Base-by-base conservation (phyloP, 1,284 basidiomycete species). In the Chalciporus sp. region DNA sequence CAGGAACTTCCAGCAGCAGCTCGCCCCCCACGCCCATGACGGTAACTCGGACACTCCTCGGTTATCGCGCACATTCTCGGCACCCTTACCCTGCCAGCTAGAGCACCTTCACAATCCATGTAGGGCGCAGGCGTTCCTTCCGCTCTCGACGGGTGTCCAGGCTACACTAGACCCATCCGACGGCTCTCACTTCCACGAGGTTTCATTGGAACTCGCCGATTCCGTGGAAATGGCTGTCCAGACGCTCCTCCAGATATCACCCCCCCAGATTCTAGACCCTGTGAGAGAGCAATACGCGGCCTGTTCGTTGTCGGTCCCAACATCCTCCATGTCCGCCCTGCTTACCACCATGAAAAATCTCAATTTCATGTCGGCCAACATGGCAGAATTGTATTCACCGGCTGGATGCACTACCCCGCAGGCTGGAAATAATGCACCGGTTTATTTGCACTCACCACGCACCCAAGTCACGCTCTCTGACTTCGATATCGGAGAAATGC, bases 281-380 rank as follows among this genome's bases (percentile, higher is more conserved):
- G 87, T 88, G 6, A 94, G 91, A 68, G 94, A 95, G 67, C 92
- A 94, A 67, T 91, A 94, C 65, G 88, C 93, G 3, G 88, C 90
- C 27, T 95, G 91, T 69, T 83, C 92, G 0, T 72, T 95, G 16
- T 87, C 91, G 33, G 81, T 95, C 45, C 94, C 94, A 3, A 90
- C 90, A 0, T 84, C 93, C 2, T 92, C 88, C 56, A 79, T 96
- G 68, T 88, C 90, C n/a, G 90, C 92, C 20, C 80, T 96, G 67
- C 83, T 95, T 66, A 91, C 91, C 4, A 83, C 88, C 28, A 91
- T 95, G 90, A 92, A 92, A 72, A 90, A 89, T 58, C 81, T 96
- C 58, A 95, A 95, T 69, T 95, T 92, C 66, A 83, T 95, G 62
- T 90, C 90, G 1, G 90, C 90, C 12, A 90, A 95, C 68, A 85